phyloP scores from a whole-genome alignment of 2,329 filamentous ascomycete species.

The Byssothecium circinans region DNA sequence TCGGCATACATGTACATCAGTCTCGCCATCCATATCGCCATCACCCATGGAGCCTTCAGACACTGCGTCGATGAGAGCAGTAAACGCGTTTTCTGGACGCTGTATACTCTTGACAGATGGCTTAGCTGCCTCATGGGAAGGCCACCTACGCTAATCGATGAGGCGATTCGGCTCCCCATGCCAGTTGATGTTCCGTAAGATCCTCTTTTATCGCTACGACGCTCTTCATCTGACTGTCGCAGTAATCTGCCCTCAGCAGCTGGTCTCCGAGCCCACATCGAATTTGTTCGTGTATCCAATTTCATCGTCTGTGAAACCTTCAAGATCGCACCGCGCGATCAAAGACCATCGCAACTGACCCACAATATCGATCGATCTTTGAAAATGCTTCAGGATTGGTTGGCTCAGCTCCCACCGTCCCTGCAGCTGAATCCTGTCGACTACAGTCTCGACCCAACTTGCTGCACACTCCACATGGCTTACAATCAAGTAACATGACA shows the following conservation, averaged over 20 bases:
- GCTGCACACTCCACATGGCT: conserved; percentile 27
- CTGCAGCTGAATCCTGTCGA: conserved; percentile 14
- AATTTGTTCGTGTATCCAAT: conserved; percentile 25
- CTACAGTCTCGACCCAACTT: conserved; percentile 20
- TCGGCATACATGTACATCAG: conserved; percentile 30
- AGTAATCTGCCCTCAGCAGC: conserved; percentile 25
- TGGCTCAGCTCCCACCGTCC: conserved; percentile 15
- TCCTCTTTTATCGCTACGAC: background rate
- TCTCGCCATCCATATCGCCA: conserved; percentile 28
- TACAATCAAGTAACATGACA: conserved; percentile 18
- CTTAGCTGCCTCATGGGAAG: conserved; percentile 31
- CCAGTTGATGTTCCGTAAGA: conserved; percentile 26
- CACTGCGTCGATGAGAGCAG: conserved; percentile 21
- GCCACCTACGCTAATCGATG: conserved; percentile 27
- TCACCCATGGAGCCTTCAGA: conserved; percentile 27
- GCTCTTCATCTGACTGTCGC: conserved; percentile 2
- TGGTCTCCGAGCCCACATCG: conserved; percentile 27
- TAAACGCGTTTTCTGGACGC: conserved; percentile 27
- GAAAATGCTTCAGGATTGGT: conserved; percentile 25
- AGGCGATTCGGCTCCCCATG: conserved; percentile 26
- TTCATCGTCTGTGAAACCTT: conserved; percentile 32
- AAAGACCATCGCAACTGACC: conserved; percentile 7
- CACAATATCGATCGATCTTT: conserved; percentile 21
- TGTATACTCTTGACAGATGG: conserved; percentile 33
- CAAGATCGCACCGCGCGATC: conserved; percentile 22